Evolutionary conservation across 768 basidiomycete genomes (phyloP), one percentile per base, ranked within the genome.

Genomic region (Pulveroboletus sp.): DNA sequence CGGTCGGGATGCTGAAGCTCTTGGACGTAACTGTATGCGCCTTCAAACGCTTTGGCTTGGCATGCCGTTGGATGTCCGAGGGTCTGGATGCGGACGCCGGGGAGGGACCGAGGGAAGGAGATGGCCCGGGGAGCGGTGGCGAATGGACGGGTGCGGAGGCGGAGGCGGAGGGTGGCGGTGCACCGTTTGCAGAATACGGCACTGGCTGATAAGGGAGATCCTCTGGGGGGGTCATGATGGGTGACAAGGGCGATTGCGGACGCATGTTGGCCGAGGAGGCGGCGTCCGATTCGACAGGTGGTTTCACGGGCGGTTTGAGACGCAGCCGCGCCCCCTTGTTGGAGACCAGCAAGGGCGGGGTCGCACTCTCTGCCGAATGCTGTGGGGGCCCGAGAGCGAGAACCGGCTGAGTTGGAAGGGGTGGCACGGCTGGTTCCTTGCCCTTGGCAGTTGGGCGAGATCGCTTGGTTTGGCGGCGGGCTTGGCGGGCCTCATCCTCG

Each of bases 1-100:
- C 85, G 56, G 79, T 80, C 0, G 89, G 89, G 42, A 93, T 90
- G 58, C 79, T 85, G 57, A 77, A 83, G 63, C 76, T 85, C 68
- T 84, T 86, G 56, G 83, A 83, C 4, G 83, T 85, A 27, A 93
- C 85, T 1, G 85, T 86, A 61, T 90, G 88, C 36, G 87, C 82
- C 64, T 89, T 90, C 20, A 89, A 69, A 6, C 88, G 76, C 53
- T 91, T 92, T 1, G 86, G 83, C 57, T 88, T 90, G 9, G 78
- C 75, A 26, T 75, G 73, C 9, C 80, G 64, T 47, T 61, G 71
- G 23, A 57, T 58, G 7, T 65, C 59, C 6, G 62, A 57, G 10
- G 63, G 62, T 5, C 65, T 60, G n/a, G 63, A 56, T 8, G 57
- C 51, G 8, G 62, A 51, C 1, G 54, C 56, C 10, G 63, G 55